Evolutionary conservation across 2,329 filamentous ascomycete species (phyloP).

Genomic region (Blumeria graminis): DNA sequence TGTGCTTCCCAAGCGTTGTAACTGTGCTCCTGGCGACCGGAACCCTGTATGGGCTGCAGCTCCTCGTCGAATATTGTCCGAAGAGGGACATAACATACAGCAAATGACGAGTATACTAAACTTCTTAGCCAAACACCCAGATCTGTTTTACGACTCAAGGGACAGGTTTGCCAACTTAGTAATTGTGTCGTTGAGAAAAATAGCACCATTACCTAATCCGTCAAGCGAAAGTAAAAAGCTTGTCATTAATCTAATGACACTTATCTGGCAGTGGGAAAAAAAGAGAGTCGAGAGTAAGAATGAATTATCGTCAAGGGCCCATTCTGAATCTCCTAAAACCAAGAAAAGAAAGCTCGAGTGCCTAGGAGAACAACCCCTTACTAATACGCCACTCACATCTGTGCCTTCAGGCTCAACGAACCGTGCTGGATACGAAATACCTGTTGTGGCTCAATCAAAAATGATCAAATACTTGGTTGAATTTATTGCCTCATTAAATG

Average conservation of each 20-base stretch:
- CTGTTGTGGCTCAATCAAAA: slow-evolving; percentile 41
- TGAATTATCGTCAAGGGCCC: slow-evolving; percentile 18
- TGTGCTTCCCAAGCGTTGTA: slow-evolving; percentile 66
- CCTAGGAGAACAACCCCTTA: slow-evolving; percentile 23
- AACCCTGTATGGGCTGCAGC: slow-evolving; percentile 75
- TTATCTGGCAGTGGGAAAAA: slow-evolving; percentile 88
- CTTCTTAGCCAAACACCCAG: slow-evolving; percentile 77
- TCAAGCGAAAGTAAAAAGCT: slow-evolving; percentile 84
- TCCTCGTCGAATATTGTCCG: slow-evolving; percentile 70
- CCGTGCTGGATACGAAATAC: slow-evolving; percentile 42
- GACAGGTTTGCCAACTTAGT: slow-evolving; percentile 81
- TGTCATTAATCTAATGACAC: slow-evolving; percentile 67
- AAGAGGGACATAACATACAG: slow-evolving; percentile 84
- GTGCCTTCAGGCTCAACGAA: slow-evolving; percentile 21
- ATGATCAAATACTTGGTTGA: slow-evolving; percentile 90
- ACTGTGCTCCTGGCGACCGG: slow-evolving; percentile 38
- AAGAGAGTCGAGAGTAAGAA: slow-evolving; percentile 41
- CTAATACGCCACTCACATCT: slow-evolving; percentile 28
- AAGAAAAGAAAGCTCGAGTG: slow-evolving; percentile 53
- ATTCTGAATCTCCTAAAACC: slow-evolving; percentile 45
- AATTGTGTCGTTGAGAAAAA: slow-evolving; percentile 69
- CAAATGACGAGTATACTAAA: slow-evolving; percentile 96
- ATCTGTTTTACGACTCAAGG: slow-evolving; percentile 82
- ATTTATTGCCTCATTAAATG: slow-evolving; percentile 75
- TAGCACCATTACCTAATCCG: slow-evolving; percentile 58